Evolutionary conservation across 2,329 filamentous ascomycete genomes (phyloP).

Genomic region (Teratosphaeria viscida): DNA sequence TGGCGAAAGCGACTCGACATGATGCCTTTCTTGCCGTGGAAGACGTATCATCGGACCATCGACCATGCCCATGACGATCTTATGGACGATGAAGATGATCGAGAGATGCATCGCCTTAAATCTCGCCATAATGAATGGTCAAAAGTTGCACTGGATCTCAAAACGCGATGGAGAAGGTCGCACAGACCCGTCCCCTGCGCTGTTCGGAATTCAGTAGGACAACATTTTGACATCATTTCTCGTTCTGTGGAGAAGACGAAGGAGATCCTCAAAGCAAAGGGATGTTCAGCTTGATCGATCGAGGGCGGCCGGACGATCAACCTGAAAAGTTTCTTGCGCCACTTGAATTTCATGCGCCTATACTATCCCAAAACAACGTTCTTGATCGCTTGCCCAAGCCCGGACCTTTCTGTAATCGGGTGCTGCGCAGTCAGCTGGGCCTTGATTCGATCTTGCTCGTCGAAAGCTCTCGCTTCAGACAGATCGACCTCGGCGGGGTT

Average conservation of each 20-base stretch:
- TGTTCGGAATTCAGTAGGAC: background rate
- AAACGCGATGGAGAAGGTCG: background rate
- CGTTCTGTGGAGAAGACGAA: background rate
- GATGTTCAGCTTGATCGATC: background rate
- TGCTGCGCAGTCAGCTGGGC: background rate
- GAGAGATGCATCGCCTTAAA: background rate
- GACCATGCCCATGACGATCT: background rate
- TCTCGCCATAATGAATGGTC: background rate
- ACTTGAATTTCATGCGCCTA: background rate
- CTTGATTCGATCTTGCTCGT: constrained; percentile 5
- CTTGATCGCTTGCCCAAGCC: background rate
- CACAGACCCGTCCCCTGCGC: background rate
- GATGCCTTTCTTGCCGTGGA: background rate
- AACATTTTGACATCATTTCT: background rate
- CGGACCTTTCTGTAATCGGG: background rate
- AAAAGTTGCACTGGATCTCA: background rate
- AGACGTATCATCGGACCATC: background rate
- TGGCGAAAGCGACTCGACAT: background rate
- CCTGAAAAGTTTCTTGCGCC: too few species aligned
- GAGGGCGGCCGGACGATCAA: background rate
- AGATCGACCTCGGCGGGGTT: constrained; percentile 9
- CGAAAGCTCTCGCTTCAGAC: constrained; percentile 9
- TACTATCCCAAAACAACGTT: background rate
- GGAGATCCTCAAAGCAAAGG: background rate
- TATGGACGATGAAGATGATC: background rate